Evolutionary conservation across 1,139 yeast genomes (phyloP), one percentile per base, ranked within the genome.

Genomic region (Candida tetrigidarum): DNA sequence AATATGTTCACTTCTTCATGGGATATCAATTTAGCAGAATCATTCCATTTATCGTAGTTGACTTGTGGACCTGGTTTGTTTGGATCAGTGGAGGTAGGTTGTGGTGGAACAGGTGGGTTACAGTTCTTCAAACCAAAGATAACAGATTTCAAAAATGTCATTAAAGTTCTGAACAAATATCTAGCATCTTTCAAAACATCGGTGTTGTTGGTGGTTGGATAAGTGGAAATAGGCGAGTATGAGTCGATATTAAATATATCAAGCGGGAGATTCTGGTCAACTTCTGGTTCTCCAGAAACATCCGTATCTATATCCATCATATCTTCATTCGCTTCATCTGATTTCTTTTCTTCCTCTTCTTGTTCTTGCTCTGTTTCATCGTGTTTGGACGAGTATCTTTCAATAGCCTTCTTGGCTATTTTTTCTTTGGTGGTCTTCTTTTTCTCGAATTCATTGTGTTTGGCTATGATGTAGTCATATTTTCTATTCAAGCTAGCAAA

Each of bases 121-220:
- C 96, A 91, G 47, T 84, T 84, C 60, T 91, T 91, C 54, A 95
- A 74, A 1, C 97, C 97, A 64, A 86, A 90, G 56, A 93, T 86
- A 37, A 92, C 89, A 0, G 97, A 89, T 59, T 93, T 91, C 58
- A 93, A 71, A 58, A 93, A 95, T 5, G 93, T 86, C 86, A 95
- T 82, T 46, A 95, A 72, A 7, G 96, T 91, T 54, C 95, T 82
- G 76, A 91, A 91, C 33, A 93, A 70, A 56, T 88, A 89, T 43
- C 95, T 80, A 1, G 97, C 96, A 62, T 92, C 97, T 56, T 89
- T 89, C 44, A 89, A 73, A 22, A 91, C 86, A 54, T 86, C 93
- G 16, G 83, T 74, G 20, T 77, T 70, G 22, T 57, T 54, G 16
- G 66, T 56, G 2, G 53, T 39, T 6, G 71, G 67, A 2, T 66